Evolutionary conservation across 345 rosid species (phyloP).

Genomic region (Lepidium aucheri): DNA sequence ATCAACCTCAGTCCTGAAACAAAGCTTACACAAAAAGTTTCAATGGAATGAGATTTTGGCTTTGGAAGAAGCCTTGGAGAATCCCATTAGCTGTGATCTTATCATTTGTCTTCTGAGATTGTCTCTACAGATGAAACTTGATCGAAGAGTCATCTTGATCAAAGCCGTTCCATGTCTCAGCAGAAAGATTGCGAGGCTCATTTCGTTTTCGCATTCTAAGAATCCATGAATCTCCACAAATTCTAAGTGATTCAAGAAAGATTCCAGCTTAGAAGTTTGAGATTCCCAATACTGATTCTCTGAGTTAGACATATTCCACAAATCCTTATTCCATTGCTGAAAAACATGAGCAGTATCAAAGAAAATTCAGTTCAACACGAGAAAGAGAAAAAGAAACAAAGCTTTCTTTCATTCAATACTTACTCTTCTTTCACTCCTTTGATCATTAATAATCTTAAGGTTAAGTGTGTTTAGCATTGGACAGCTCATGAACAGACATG

Average conservation of each 20-base stretch:
- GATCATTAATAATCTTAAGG: conserved; percentile 47
- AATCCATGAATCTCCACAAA: conserved; percentile 70
- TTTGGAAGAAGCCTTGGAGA: conserved; percentile 67
- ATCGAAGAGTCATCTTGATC: conserved; percentile 57
- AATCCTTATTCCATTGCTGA: conserved; percentile 72
- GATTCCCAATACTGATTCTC: conserved; percentile 72
- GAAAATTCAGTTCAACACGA: neutral
- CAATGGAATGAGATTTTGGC: conserved; percentile 53
- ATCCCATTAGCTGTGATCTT: conserved; percentile 60
- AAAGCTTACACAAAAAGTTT: neutral
- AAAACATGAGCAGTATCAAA: neutral
- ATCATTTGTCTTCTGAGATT: conserved; percentile 53
- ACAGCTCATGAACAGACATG: conserved; percentile 54
- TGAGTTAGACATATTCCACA: conserved; percentile 53
- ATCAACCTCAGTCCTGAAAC: neutral
- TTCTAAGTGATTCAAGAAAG: conserved; percentile 53
- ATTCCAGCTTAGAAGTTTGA: conserved; percentile 31
- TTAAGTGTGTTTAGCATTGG: conserved; percentile 47
- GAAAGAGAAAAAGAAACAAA: neutral
- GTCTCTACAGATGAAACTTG: conserved; percentile 49
- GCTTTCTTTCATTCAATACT: conserved; percentile 3
- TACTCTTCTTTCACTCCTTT: conserved; percentile 52
- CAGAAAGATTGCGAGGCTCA: conserved; percentile 61
- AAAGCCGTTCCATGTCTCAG: conserved; percentile 73
- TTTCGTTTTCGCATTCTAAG: conserved; percentile 66